Evolutionary conservation across 805 yeast genomes (phyloP), one percentile per base, ranked within the genome.

Genomic region (Kluyveromyces nonfermentans): DNA sequence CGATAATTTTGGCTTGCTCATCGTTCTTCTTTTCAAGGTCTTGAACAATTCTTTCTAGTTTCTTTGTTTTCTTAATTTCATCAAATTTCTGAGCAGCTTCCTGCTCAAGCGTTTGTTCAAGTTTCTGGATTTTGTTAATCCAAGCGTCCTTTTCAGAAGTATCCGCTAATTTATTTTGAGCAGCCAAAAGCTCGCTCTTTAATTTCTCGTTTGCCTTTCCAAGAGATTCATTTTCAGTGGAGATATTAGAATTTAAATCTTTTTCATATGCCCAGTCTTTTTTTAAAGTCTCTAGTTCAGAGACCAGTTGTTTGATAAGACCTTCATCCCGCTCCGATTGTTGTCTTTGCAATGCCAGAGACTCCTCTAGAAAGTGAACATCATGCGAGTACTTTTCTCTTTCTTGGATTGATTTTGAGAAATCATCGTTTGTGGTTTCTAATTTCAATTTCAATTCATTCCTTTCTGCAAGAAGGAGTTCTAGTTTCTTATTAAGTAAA

Each of bases 181-280:
- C 68, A 22, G 66, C 58, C 9, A 76, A 64, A 50, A 75, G 74
- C 14, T 47, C 44, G 42, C 65, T 70, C 8, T 38, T 28, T 48
- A 83, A 61, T 40, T 78, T 77, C 31, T 63, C 62, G 52, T 81
- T 78, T 46, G 70, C 72, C 48, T 71, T 79, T 21, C 73, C 75
- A 35, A 83, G 56, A 1, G 82, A 73, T 53, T 78, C 79, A 53
- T 80, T 82, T 55, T 84, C 93, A 59, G 84, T 86, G 19, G 69
- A 63, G 4, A 79, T 60, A 40, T 78, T 76, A 45, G 80, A 65
- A 33, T 74, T 71, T 37, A 77, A 77, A 37, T 74, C 73, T 46
- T 78, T 73, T 43, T 73, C 66, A 12, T 58, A 58, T 35, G 67
- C 70, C n/a, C 67, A 47, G 21, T 63, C 64, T 2, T 48, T 36